Evolutionary conservation across 2,329 filamentous ascomycete species (phyloP).

Genomic region (Fusarium redolens): DNA sequence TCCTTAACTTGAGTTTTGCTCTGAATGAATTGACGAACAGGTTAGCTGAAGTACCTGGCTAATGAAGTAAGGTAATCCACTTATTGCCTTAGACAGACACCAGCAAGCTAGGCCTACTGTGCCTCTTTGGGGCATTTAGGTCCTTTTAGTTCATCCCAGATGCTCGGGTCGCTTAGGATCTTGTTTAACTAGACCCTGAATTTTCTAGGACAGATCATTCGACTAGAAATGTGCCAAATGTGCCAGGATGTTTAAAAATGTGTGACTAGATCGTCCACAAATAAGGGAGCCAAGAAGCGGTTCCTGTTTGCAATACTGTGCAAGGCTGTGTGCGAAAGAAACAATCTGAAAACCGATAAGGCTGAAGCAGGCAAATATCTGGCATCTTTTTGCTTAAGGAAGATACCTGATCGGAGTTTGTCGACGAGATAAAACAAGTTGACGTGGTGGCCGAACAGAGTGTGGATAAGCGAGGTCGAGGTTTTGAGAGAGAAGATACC

Average conservation of each 20-base stretch:
- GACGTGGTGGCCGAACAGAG: neutral
- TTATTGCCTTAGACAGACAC: constrained; percentile 35
- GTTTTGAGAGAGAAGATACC: neutral
- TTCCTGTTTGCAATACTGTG: constrained; percentile 15
- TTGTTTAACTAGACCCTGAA: constrained; percentile 50
- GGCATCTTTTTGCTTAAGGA: neutral
- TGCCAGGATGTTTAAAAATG: constrained; percentile 38
- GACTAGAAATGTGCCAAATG: constrained; percentile 38
- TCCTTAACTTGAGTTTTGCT: constrained; percentile 15
- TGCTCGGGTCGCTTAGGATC: constrained; percentile 55
- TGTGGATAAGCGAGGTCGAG: neutral
- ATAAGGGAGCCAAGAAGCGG: constrained; percentile 28
- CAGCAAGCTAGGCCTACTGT: constrained; percentile 47
- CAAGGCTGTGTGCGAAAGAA: constrained; percentile 3
- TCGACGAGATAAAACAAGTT: neutral
- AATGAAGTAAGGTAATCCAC: constrained; percentile 34
- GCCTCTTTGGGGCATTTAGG: constrained; percentile 48
- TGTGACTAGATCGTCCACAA: constrained; percentile 25
- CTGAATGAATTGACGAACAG: constrained; percentile 27
- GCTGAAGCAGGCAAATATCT: neutral
- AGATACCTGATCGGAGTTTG: neutral
- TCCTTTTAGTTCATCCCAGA: constrained; percentile 55
- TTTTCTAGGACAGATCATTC: constrained; percentile 43
- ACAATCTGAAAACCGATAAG: neutral
- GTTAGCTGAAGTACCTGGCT: constrained; percentile 40